Conservation (phyloP, 2,329 filamentous ascomycete genomes). For the Zymoseptoria crescenta region DNA sequence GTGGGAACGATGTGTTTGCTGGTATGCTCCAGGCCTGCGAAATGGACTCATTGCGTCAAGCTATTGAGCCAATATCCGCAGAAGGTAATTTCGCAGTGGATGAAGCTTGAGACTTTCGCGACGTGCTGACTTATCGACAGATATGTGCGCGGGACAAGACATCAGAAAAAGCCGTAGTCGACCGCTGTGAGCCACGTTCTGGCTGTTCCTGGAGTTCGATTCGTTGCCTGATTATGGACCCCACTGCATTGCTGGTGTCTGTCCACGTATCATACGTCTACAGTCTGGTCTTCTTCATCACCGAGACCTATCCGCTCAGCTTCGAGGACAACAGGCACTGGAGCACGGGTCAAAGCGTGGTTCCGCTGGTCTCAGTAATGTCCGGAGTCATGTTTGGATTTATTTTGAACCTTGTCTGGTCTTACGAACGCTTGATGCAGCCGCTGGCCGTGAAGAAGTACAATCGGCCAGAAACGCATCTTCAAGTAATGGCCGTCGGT, state of each 20-base stretch:
- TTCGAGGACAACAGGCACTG: background rate
- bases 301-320: background rate
- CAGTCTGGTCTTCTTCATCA: background rate
- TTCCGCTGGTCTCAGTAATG: background rate
- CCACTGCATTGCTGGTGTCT: background rate
- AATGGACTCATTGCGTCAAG: background rate
- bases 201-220: background rate
- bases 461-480: background rate
- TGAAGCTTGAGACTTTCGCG: background rate
- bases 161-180: background rate
- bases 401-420: background rate
- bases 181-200: background rate
- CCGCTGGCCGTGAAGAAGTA: background rate
- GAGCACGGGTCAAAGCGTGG: background rate
- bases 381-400: background rate
- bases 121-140: background rate
- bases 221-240: background rate
- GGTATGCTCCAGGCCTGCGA: background rate
- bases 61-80: background rate
- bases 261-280: background rate
- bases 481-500: background rate
- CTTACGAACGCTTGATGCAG: background rate
- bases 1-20: background rate
- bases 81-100: background rate
- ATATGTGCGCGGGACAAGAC: background rate